Percentiles rank a stretch among this genome's conserved stretches.
Conservation (phyloP, 1,139 yeast genomes). For the Zygotorulaspora mrakii region DNA sequence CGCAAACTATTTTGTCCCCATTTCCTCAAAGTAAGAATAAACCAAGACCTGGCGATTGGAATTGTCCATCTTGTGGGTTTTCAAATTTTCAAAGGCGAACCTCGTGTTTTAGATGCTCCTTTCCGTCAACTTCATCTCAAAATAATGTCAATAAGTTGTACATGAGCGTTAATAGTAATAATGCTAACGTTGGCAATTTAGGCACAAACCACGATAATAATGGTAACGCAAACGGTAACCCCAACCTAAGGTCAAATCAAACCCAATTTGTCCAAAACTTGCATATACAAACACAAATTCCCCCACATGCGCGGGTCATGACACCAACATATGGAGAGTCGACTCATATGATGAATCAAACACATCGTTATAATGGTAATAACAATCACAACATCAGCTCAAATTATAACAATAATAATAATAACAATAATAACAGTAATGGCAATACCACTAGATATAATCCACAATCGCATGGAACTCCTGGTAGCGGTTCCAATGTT, state of each 20-base stretch:
- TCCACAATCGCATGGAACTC: conserved; percentile 14
- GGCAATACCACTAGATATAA: conserved; percentile 15
- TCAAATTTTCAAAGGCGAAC: conserved; percentile 92
- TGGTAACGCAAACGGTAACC: conserved; percentile 11
- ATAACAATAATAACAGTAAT: conserved; percentile 16
- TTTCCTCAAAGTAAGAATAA: conserved; percentile 87
- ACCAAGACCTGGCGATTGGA: conserved; percentile 98
- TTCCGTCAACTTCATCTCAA: conserved; percentile 69
- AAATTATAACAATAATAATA: conserved; percentile 12
- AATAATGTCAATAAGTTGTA: conserved; percentile 17
- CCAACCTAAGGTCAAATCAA: conserved; percentile 11
- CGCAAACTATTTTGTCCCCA: conserved; percentile 73
- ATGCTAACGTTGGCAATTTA: conserved; percentile 15
- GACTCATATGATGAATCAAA: neutral
- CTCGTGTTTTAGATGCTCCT: conserved; percentile 89
- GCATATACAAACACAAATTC: conserved; percentile 16
- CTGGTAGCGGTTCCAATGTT: conserved; percentile 44
- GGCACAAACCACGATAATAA: no score
- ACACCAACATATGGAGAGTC: conserved; percentile 13
- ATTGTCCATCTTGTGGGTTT: conserved; percentile 93
- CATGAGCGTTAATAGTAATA: conserved; percentile 14
- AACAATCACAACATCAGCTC: conserved; percentile 5
- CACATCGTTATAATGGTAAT: conserved; percentile 13
- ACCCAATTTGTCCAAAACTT: conserved; percentile 10
- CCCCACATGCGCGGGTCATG: conserved; percentile 10